Evolutionary conservation across 495 filamentous ascomycete genomes (phyloP), one percentile per base, ranked within the genome.

Genomic region (Aspergillus avenaceus): DNA sequence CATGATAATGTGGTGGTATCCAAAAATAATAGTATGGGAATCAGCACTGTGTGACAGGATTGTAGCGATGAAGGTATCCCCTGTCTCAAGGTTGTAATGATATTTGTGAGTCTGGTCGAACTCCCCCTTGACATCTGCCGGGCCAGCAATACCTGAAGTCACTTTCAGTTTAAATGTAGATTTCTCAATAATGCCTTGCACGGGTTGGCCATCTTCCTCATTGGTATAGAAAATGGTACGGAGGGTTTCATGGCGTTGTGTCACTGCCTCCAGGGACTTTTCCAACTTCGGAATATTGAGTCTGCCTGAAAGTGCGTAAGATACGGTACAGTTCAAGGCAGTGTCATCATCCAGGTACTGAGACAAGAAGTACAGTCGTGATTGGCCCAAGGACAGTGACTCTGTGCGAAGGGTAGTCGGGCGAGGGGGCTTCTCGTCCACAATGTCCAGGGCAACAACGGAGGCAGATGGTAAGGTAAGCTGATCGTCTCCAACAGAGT

Each of bases 1-100:
- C 40, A 69, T 63, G 19, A 52, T 40, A 40, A 75, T 72, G 40
- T 75, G 71, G 12, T 65, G 62, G 34, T 53, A 60, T 3, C 23
- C 27, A 16, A 64, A 45, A 9, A 64, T 16, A 1, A 61, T 28
- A 16, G 44, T 47, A 41, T 64, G 55, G 1, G 23, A 19, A 8
- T 38, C 26, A 8, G 32, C 16, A 4, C 16, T 19, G 8, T 49
- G 26, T 6, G 52, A 48, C 14, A 62, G 12, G 11, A 59, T 18
- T 4, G 52, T 19, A 11, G 55, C 13, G 12, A 38, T 26, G 4
- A 63, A 31, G 0, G 47, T 50, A 19, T 57, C 42, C 16, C 26
- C 43, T 12, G 8, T 7, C 8, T 34, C 43, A 4, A 46, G 18
- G 16, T 34, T 22, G 9, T 23, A 41, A 19, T 41, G 18, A 41